Conservation (phyloP, 345 rosid species). For the Boechera retrofracta region DNA sequence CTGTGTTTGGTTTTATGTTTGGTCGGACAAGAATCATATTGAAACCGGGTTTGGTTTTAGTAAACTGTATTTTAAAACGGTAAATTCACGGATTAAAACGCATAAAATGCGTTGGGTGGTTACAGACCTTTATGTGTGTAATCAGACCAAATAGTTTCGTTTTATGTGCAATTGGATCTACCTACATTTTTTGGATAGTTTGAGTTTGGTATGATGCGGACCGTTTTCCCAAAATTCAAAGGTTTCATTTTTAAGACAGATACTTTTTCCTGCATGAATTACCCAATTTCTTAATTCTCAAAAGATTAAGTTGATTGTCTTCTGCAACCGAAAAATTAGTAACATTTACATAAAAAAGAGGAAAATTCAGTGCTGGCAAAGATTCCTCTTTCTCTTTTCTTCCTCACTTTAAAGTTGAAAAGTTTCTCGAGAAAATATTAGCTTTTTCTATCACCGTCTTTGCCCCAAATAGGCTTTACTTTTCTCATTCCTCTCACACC, state of each 20-base stretch:
- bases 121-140: too few relatives aligned
- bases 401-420: background rate
- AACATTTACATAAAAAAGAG: background rate
- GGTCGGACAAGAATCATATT: too few relatives aligned
- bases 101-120: too few relatives aligned
- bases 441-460: conserved; percentile 27
- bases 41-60: too few relatives aligned
- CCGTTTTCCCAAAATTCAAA: background rate
- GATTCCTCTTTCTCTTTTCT: conserved; percentile 46
- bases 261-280: background rate
- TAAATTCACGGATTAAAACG: too few relatives aligned
- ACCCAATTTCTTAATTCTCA: background rate
- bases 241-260: background rate
- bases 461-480: background rate
- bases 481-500: conserved; percentile 31
- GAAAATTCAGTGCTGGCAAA: conserved; percentile 48
- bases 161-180: too few relatives aligned
- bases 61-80: too few relatives aligned
- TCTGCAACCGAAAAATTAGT: background rate
- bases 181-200: too few relatives aligned
- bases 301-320: background rate
- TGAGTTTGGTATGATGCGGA: too few relatives aligned
- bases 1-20: too few relatives aligned
- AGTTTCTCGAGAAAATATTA: conserved; percentile 28
- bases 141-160: too few relatives aligned